Percentiles rank a stretch among this genome's conserved stretches.
These are phyloP conservation scores for Nannochloropsis salina DNA, from an alignment of 108 stramenopile genomes.

Conservation along the genomic window DNA sequence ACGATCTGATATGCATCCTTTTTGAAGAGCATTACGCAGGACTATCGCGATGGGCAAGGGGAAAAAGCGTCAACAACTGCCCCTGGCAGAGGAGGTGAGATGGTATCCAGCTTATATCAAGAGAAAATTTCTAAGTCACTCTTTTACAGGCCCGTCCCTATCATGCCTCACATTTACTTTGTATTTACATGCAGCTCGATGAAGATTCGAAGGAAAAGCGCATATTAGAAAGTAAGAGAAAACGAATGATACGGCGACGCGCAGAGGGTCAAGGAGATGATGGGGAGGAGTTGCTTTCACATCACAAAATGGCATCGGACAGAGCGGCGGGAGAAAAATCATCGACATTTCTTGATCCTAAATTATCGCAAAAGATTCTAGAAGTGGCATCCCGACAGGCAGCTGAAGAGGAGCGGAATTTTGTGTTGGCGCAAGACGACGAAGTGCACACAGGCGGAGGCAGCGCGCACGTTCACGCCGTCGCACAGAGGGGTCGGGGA, in stretches of 20 bases:
- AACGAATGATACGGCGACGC: conserved; percentile 5
- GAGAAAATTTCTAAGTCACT: too few relatives aligned
- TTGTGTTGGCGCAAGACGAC: neutral
- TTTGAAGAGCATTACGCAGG: too few relatives aligned
- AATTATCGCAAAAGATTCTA: conserved; percentile 32
- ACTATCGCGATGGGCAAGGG: neutral
- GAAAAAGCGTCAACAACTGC: neutral
- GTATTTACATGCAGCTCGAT: neutral
- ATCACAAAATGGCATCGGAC: neutral
- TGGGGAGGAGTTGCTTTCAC: neutral
- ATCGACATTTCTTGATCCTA: conserved; percentile 23
- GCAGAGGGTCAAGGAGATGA: conserved; percentile 25
- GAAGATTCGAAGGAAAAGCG: neutral
- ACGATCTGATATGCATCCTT: too few relatives aligned
- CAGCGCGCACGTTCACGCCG: neutral
- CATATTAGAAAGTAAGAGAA: neutral
- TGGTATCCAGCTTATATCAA: neutral
- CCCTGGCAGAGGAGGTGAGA: conserved; percentile 16
- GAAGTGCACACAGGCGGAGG: neutral
- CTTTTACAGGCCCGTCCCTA: too few relatives aligned
- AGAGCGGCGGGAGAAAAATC: conserved; percentile 23
- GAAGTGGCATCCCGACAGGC: conserved; percentile 28
- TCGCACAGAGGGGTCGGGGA: neutral
- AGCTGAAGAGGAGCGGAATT: conserved; percentile 6
- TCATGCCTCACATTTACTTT: too few relatives aligned